phyloP scores from a whole-genome alignment of 306 rosid genomes.

The Pachyrhizus erosus region DNA sequence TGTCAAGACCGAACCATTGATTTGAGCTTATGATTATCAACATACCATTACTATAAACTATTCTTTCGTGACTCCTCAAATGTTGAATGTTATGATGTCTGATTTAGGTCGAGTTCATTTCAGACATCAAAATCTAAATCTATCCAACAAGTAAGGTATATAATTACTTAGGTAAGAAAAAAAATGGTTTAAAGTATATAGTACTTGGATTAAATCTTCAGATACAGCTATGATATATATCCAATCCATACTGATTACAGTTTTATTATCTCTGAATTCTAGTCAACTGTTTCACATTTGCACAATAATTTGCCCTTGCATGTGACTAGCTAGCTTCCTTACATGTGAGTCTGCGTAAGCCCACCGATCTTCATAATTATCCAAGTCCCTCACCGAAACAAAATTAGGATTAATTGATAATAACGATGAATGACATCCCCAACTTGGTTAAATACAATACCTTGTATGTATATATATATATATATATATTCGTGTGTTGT shows the following conservation, averaged over 20 bases:
- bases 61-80: not conserved
- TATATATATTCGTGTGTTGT: not conserved
- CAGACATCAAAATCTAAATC: not conserved
- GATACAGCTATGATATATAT: not conserved
- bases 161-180: not conserved
- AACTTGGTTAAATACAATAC: not conserved
- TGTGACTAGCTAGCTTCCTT: not conserved
- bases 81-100: not conserved
- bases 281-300: too few species aligned
- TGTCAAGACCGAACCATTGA: not conserved
- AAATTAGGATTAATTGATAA: constrained; percentile 22
- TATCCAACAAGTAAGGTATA: not conserved
- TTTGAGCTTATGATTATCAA: not conserved
- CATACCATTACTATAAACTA: too few species aligned
- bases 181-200: too few species aligned
- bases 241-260: not conserved
- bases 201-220: not conserved
- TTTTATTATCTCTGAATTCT: not conserved
- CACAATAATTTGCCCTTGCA: not conserved
- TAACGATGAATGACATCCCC: constrained; percentile 39
- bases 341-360: not conserved
- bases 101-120: not conserved
- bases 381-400: not conserved
- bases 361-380: constrained; percentile 26
- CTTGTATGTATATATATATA: not conserved